Evolutionary conservation across 1,139 yeast genomes (phyloP).

Genomic region (Suhomyces panamericanus): DNA sequence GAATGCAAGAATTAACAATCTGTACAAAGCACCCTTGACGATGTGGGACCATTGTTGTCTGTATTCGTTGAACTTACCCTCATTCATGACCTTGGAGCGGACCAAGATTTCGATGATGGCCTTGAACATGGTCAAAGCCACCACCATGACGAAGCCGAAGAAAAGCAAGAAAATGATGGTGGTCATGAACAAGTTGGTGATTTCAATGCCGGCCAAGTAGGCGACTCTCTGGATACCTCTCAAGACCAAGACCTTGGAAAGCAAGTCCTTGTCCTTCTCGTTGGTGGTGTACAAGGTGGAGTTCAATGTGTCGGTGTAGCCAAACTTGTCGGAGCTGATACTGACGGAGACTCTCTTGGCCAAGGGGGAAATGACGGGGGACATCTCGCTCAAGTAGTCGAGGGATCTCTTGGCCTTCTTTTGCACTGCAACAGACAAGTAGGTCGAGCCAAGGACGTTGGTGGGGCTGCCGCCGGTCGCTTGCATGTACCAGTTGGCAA

Average conservation of each 20-base stretch:
- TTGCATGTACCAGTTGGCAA: conserved; percentile 93
- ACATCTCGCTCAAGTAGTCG: conserved; percentile 18
- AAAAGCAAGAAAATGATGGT: conserved; percentile 81
- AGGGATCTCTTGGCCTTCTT: conserved; percentile 42
- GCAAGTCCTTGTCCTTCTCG: conserved; percentile 56
- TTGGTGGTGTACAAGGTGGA: conserved; percentile 64
- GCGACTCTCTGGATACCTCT: conserved; percentile 94
- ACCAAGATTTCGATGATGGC: conserved; percentile 71
- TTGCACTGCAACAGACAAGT: conserved; percentile 77
- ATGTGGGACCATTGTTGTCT: conserved; percentile 78
- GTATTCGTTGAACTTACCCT: conserved; percentile 70
- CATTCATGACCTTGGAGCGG: conserved; percentile 59
- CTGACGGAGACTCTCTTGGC: conserved; percentile 34
- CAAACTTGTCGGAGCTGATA: conserved; percentile 43
- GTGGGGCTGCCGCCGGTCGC: conserved; percentile 93
- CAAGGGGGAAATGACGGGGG: conserved; percentile 15
- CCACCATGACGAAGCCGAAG: conserved; percentile 70
- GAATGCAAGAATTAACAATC: conserved; percentile 77
- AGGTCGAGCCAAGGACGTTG: conserved; percentile 57
- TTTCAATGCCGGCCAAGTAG: conserved; percentile 78
- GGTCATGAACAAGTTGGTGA: conserved; percentile 82
- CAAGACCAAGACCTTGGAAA: conserved; percentile 71
- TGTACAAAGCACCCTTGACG: conserved; percentile 84
- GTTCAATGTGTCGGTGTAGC: conserved; percentile 52
- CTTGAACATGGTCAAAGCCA: conserved; percentile 67